These are phyloP conservation scores for Aspergillus heteromorphus DNA, from an alignment of 495 filamentous ascomycete genomes.

Conservation along the genomic window DNA sequence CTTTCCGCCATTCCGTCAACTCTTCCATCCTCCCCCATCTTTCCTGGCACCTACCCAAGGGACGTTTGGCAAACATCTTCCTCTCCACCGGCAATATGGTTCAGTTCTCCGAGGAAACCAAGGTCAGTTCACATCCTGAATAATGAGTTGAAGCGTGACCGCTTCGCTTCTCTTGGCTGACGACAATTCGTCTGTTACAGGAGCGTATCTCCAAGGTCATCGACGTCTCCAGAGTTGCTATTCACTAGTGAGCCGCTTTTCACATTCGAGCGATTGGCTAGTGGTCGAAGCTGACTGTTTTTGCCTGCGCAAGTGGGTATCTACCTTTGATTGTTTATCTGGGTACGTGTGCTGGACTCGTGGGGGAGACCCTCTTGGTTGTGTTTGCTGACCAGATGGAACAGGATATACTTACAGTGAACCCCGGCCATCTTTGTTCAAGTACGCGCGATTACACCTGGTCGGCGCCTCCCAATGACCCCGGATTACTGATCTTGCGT, in stretches of 20 bases:
- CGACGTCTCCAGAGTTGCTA: constrained; percentile 87
- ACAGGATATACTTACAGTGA: constrained; percentile 90
- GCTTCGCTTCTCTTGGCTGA: not conserved
- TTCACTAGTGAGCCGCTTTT: constrained; percentile 71
- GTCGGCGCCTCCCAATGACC: not conserved
- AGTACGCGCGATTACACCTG: constrained; percentile 47
- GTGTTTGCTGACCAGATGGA: constrained; percentile 8
- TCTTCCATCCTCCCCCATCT: not conserved
- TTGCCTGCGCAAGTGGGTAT: constrained; percentile 79
- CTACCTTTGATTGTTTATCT: constrained; percentile 95
- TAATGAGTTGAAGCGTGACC: too few relatives aligned
- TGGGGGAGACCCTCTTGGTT: not conserved
- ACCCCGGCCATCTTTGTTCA: constrained; percentile 86
- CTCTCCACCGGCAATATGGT: constrained; percentile 52
- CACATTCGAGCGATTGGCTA: constrained; percentile 6
- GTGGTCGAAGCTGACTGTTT: constrained; percentile 26
- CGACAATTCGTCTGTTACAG: constrained; percentile 39
- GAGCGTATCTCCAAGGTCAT: constrained; percentile 95
- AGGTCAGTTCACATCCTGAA: constrained; percentile 51
- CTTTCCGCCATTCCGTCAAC: constrained; percentile 5
- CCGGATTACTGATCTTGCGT: constrained; percentile 13
- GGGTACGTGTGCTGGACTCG: constrained; percentile 51
- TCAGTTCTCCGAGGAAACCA: constrained; percentile 93
- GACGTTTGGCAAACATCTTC: not conserved
- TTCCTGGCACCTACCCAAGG: not conserved